phyloP scores from a whole-genome alignment of 208 protist species.

The Leishmania martiniquensis region DNA sequence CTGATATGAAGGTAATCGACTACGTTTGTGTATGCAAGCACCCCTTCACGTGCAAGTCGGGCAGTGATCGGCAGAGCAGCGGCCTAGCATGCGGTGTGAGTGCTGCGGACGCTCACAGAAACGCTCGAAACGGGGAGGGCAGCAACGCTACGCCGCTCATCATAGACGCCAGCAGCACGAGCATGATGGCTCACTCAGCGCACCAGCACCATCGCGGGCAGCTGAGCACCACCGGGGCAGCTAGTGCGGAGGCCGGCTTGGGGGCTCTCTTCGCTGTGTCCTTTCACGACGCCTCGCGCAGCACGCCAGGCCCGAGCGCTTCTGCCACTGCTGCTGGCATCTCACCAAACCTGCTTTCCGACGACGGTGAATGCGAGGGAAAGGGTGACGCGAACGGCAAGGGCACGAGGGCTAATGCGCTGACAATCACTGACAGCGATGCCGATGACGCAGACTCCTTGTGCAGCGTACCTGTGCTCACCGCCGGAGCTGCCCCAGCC shows the following conservation, averaged over 20 bases:
- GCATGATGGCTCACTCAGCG: conserved; percentile 5
- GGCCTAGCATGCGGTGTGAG: background rate
- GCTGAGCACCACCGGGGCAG: background rate
- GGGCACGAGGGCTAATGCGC: background rate
- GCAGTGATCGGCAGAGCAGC: conserved; percentile 2
- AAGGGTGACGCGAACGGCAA: background rate
- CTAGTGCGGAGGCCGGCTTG: background rate
- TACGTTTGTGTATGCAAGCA: conserved; percentile 65
- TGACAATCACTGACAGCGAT: conserved; percentile 13
- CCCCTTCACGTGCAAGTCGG: conserved; percentile 34
- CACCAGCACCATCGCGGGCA: background rate
- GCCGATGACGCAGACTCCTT: conserved; percentile 9
- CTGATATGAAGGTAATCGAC: conserved; percentile 64
- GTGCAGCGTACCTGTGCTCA: background rate
- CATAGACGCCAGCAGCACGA: conserved; percentile 29
- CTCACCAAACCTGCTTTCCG: background rate
- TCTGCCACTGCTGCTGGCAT: background rate
- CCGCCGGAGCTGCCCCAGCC: background rate
- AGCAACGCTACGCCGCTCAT: conserved; percentile 3
- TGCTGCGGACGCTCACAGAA: background rate
- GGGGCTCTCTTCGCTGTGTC: conserved; percentile 32
- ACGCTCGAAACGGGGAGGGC: background rate
- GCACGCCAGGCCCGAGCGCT: background rate
- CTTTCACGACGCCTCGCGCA: conserved; percentile 9
- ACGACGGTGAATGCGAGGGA: background rate